These are phyloP conservation scores for Stephanodiscus triporus DNA, from an alignment of 108 stramenopile genomes.

Conservation along the genomic window DNA sequence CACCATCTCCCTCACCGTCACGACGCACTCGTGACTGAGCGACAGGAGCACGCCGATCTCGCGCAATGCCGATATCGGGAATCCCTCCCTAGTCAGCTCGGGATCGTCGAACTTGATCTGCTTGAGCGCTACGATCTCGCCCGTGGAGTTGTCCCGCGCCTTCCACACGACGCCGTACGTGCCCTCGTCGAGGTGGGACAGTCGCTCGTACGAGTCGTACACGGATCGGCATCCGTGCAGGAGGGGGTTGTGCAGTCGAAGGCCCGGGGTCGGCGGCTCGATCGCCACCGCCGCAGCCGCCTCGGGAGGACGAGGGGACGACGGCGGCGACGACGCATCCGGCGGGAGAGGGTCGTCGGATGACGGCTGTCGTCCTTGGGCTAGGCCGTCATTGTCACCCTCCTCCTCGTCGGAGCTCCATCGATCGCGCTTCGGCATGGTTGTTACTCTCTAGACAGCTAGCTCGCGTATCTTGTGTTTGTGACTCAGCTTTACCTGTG, in stretches of 20 bases:
- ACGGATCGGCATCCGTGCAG: slow-evolving; percentile 85
- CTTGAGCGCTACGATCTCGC: slow-evolving; percentile 90
- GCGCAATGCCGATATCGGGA: slow-evolving; percentile 91
- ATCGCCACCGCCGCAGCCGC: not conserved
- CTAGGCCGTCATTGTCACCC: not conserved
- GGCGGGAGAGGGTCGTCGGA: too few relatives aligned
- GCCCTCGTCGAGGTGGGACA: slow-evolving; percentile 85
- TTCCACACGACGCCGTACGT: slow-evolving; percentile 97
- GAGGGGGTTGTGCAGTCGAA: slow-evolving; percentile 73
- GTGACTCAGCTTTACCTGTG: too few relatives aligned
- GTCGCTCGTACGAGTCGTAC: slow-evolving; percentile 85
- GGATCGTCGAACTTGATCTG: slow-evolving; percentile 88
- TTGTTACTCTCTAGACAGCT: too few relatives aligned
- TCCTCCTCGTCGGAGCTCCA: slow-evolving; percentile 54
- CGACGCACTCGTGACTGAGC: slow-evolving; percentile 85
- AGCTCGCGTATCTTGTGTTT: too few relatives aligned
- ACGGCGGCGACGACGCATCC: too few relatives aligned
- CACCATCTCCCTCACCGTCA: slow-evolving; percentile 87
- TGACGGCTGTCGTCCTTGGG: too few relatives aligned
- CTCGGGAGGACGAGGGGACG: not conserved
- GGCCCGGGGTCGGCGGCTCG: not conserved
- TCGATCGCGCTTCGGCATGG: slow-evolving; percentile 40
- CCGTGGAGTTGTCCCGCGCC: slow-evolving; percentile 76
- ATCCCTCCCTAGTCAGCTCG: slow-evolving; percentile 78
- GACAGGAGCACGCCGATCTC: slow-evolving; percentile 86